These are phyloP conservation scores for Calonectria pauciramosa DNA, from an alignment of 2,329 filamentous ascomycete species.

Conservation along the genomic window DNA sequence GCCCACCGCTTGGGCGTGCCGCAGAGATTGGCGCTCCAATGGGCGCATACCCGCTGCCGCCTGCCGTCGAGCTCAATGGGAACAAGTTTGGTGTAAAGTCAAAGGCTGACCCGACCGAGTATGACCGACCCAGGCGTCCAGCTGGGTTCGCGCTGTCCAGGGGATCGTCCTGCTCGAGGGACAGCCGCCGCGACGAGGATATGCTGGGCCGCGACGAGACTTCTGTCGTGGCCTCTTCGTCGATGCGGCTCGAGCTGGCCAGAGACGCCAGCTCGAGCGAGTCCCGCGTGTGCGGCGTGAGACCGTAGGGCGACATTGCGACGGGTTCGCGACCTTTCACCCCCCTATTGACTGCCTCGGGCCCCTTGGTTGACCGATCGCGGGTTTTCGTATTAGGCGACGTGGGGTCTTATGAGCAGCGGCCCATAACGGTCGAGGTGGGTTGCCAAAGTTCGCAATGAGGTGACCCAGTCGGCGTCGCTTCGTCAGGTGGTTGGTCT, in stretches of 20 bases:
- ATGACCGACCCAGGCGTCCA: slow-evolving; percentile 71
- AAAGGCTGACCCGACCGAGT: slow-evolving; percentile 93
- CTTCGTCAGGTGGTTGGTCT: not conserved
- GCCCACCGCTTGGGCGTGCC: slow-evolving; percentile 59
- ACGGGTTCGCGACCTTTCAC: slow-evolving; percentile 45
- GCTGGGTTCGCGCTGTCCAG: slow-evolving; percentile 71
- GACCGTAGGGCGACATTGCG: slow-evolving; percentile 58
- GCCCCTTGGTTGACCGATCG: slow-evolving; percentile 25
- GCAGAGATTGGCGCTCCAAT: slow-evolving; percentile 81
- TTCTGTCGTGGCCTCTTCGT: slow-evolving; percentile 70
- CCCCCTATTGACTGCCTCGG: slow-evolving; percentile 17
- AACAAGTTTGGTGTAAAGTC: slow-evolving; percentile 96
- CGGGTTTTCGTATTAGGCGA: slow-evolving; percentile 32
- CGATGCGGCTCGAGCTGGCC: slow-evolving; percentile 78
- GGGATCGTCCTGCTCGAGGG: slow-evolving; percentile 85
- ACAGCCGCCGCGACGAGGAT: slow-evolving; percentile 92
- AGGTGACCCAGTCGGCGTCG: slow-evolving; percentile 22
- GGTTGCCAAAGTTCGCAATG: slow-evolving; percentile 18
- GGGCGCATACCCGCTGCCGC: slow-evolving; percentile 82
- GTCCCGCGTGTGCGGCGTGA: slow-evolving; percentile 76
- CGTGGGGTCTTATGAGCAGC: slow-evolving; percentile 36
- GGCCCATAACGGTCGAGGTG: slow-evolving; percentile 44
- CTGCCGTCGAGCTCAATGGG: slow-evolving; percentile 86
- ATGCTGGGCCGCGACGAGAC: slow-evolving; percentile 86
- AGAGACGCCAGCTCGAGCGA: slow-evolving; percentile 97